Evolutionary conservation across 192 early-diverging fungal species (phyloP).

Genomic region (Backusella luteola): DNA sequence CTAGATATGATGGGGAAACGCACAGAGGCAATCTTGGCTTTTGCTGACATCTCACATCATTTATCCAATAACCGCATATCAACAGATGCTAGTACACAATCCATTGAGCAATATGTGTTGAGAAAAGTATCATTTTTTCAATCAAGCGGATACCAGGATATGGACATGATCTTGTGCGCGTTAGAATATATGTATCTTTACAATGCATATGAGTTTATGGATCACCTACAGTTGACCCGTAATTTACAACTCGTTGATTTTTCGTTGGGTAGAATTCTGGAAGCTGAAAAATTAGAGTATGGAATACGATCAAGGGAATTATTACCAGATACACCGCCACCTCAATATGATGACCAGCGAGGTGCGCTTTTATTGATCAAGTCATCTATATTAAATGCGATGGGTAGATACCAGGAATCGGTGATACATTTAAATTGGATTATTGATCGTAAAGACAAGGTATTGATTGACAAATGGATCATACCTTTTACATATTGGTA

Average conservation of each 20-base stretch:
- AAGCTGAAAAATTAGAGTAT: slow-evolving; percentile 33
- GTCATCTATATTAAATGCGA: slow-evolving; percentile 44
- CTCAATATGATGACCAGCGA: slow-evolving; percentile 39
- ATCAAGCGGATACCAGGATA: slow-evolving; percentile 38
- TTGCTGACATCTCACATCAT: slow-evolving; percentile 44
- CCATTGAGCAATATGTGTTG: slow-evolving; percentile 47
- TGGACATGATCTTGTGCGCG: slow-evolving; percentile 41
- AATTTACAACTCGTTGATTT: slow-evolving; percentile 25
- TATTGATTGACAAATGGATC: slow-evolving; percentile 47
- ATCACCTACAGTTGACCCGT: slow-evolving; percentile 14
- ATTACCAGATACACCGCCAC: slow-evolving; percentile 29
- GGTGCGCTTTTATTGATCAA: slow-evolving; percentile 48
- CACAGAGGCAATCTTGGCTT: slow-evolving; percentile 69
- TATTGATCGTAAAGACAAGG: slow-evolving; percentile 40
- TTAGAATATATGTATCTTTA: slow-evolving; percentile 51
- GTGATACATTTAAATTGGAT: slow-evolving; percentile 50
- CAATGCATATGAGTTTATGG: slow-evolving; percentile 52
- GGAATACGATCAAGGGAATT: slow-evolving; percentile 32
- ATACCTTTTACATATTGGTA: slow-evolving; percentile 55
- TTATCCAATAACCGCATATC: slow-evolving; percentile 40
- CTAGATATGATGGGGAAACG: slow-evolving; percentile 60
- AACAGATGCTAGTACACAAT: slow-evolving; percentile 36
- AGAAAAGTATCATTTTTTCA: slow-evolving; percentile 46
- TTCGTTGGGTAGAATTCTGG: slow-evolving; percentile 20
- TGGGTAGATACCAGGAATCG: slow-evolving; percentile 40